Evolutionary conservation across 2,329 filamentous ascomycete genomes (phyloP).

Genomic region (Colletotrichum sp.): DNA sequence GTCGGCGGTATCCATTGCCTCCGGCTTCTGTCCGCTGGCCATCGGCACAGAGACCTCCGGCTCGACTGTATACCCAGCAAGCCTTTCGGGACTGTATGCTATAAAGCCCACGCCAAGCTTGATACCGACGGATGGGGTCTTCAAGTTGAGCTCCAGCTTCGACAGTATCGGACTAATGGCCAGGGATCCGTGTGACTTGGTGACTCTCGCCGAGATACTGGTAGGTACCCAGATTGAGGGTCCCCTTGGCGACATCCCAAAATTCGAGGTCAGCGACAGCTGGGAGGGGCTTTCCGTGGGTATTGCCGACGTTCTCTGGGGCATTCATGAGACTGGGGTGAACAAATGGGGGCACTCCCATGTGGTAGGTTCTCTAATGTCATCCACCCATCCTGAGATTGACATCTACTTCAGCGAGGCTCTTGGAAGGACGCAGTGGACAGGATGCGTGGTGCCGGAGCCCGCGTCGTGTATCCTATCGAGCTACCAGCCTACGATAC

Average conservation of each 20-base stretch:
- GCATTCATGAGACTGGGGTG: not conserved
- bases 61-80: slow-evolving; percentile 42
- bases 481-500: not conserved
- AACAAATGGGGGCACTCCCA: slow-evolving; percentile 24
- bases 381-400: not conserved
- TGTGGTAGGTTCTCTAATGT: slow-evolving; percentile 18
- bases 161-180: slow-evolving; percentile 28
- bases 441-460: slow-evolving; percentile 15
- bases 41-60: slow-evolving; percentile 42
- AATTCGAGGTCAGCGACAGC: not conserved
- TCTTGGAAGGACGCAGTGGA: slow-evolving; percentile 16
- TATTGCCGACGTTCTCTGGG: slow-evolving; percentile 23
- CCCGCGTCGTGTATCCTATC: slow-evolving; percentile 18
- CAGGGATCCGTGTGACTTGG: slow-evolving; percentile 23
- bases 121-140: slow-evolving; percentile 19
- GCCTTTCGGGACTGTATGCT: slow-evolving; percentile 40
- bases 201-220: slow-evolving; percentile 13
- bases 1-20: slow-evolving; percentile 40
- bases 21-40: slow-evolving; percentile 42
- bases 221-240: not conserved
- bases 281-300: slow-evolving; percentile 21
- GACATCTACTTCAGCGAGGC: slow-evolving; percentile 7
- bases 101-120: slow-evolving; percentile 31
- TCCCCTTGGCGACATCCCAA: not conserved
- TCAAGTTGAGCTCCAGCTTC: slow-evolving; percentile 20